Conservation (phyloP, 352 stramenopile genomes). For the Thalassiosira pacifica region DNA sequence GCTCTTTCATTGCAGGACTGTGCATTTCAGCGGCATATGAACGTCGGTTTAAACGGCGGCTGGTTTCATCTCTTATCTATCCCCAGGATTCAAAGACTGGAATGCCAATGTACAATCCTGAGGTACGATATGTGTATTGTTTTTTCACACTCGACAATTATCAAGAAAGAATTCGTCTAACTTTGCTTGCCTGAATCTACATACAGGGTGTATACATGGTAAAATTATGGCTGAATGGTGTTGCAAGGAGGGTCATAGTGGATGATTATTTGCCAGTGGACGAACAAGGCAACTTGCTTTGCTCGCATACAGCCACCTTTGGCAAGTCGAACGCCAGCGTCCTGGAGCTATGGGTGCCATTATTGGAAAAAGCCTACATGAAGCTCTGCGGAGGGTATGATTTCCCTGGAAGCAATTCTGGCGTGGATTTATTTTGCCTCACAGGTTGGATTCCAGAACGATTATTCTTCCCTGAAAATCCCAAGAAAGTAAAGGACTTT, state of each 20-base stretch:
- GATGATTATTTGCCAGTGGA: constrained; percentile 95
- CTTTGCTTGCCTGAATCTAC: no score
- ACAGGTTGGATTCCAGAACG: constrained; percentile 98
- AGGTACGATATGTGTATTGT: no score
- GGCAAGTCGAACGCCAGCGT: constrained; percentile 17
- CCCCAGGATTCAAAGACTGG: constrained; percentile 88
- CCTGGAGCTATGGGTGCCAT: constrained; percentile 92
- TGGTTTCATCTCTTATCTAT: constrained; percentile 89
- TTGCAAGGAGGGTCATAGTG: constrained; percentile 91
- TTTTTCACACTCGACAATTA: no score
- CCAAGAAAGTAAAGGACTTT: constrained; percentile 73
- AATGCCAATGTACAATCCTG: constrained; percentile 90
- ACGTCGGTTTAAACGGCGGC: constrained; percentile 67
- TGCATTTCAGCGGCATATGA: constrained; percentile 80
- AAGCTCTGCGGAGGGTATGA: constrained; percentile 98
- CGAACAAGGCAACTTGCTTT: constrained; percentile 76
- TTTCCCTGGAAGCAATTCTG: constrained; percentile 96
- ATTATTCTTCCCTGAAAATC: constrained; percentile 86
- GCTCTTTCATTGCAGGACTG: constrained; percentile 81
- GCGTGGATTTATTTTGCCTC: constrained; percentile 97
- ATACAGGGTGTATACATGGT: constrained; percentile 97
- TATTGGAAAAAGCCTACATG: constrained; percentile 99
- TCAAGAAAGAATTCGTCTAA: no score
- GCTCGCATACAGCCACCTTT: constrained; percentile 64
- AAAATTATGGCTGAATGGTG: constrained; percentile 96